A percentile compares a stretch with the other conserved stretches of the same genome.
phyloP scores from a whole-genome alignment of 371 early-diverging fungal genomes.

The Mortierella sp. region DNA sequence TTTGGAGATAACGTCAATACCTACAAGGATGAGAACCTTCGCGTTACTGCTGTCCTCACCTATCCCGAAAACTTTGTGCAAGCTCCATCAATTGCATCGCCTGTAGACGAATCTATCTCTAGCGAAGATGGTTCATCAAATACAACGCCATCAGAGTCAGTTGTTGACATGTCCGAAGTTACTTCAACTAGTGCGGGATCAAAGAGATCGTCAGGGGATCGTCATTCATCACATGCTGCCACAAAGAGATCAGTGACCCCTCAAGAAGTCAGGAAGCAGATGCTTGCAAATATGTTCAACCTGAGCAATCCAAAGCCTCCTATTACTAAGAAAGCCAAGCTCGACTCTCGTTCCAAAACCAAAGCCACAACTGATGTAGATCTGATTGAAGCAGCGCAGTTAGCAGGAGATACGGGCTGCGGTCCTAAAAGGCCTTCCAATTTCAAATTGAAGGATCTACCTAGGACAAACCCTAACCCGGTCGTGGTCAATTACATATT shows the following conservation, averaged over 20 bases:
- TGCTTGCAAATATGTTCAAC: slow-evolving; percentile 61
- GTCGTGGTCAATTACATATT: slow-evolving; percentile 80
- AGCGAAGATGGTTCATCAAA: background rate
- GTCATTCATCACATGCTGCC: background rate
- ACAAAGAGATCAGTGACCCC: background rate
- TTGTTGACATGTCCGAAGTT: background rate
- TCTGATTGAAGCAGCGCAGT: slow-evolving; percentile 24
- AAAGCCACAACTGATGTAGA: slow-evolving; percentile 32
- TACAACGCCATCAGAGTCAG: slow-evolving; percentile 5
- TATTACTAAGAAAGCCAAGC: slow-evolving; percentile 30
- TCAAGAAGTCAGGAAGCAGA: slow-evolving; percentile 24
- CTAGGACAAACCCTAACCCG: slow-evolving; percentile 60
- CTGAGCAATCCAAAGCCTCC: slow-evolving; percentile 25
- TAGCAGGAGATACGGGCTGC: background rate
- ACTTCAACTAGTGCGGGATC: slow-evolving; percentile 18
- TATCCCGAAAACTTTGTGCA: slow-evolving; percentile 58
- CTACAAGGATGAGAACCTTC: slow-evolving; percentile 75
- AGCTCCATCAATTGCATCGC: slow-evolving; percentile 14
- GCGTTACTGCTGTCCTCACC: slow-evolving; percentile 71
- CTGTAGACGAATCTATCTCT: slow-evolving; percentile 1
- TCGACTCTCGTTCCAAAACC: background rate
- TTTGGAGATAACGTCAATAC: slow-evolving; percentile 22
- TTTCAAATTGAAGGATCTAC: slow-evolving; percentile 48
- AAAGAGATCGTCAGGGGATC: slow-evolving; percentile 31
- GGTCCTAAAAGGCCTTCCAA: slow-evolving; percentile 8